Percentiles rank a stretch among this genome's conserved stretches.
Conservation (phyloP, 148 eudicot genomes). For the Agrostemma githago region DNA sequence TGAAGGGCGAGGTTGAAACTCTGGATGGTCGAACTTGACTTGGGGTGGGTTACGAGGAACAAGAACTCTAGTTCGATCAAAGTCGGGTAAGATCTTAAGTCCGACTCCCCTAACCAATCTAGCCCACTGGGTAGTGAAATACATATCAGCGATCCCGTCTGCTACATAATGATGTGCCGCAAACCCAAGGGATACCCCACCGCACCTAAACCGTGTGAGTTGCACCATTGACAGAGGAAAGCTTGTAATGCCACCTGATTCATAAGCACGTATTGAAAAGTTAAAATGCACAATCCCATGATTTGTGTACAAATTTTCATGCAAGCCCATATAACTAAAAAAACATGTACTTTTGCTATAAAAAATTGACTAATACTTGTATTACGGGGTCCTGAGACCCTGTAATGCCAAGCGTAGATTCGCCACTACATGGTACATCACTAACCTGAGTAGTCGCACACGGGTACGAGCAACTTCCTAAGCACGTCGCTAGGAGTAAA, state of each 20-base stretch:
- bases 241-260: conserved; percentile 21
- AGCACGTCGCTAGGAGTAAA: conserved; percentile 40
- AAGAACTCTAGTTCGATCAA: conserved; percentile 16
- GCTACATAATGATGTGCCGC: conserved; percentile 25
- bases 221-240: conserved; percentile 40
- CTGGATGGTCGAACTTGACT: conserved; percentile 20
- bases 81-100: conserved; percentile 24
- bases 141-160: conserved; percentile 23
- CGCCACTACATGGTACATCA: no score
- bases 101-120: conserved; percentile 31
- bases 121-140: conserved; percentile 29
- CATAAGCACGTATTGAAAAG: no score
- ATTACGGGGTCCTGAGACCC: no score
- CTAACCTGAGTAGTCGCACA: conserved; percentile 29
- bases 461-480: conserved; percentile 31
- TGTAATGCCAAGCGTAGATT: no score
- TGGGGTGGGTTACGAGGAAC: conserved; percentile 16
- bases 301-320: no score
- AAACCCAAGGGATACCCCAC: conserved; percentile 10
- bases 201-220: conserved; percentile 36
- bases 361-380: no score
- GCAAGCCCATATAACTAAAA: no score
- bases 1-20: background rate
- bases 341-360: no score
- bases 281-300: no score